These are phyloP conservation scores for Ogataea trehalophila DNA, from an alignment of 805 yeast species.

Conservation along the genomic window DNA sequence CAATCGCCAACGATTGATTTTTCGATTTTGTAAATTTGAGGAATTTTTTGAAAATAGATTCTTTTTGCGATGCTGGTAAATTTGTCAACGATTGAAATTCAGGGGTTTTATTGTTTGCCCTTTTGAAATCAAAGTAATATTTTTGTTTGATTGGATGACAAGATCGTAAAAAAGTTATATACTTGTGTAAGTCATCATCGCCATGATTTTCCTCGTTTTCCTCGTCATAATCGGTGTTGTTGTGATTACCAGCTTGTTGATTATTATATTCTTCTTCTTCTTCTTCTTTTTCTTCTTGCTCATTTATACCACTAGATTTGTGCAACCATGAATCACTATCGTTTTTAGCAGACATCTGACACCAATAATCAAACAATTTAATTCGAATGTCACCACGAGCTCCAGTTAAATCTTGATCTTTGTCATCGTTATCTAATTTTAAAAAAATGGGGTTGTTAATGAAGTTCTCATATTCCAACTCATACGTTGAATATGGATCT, in stretches of 20 bases:
- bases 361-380: constrained; percentile 22
- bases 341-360: constrained; percentile 1
- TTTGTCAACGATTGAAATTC: constrained; percentile 9
- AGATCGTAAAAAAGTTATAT: constrained; percentile 6
- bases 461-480: constrained; percentile 18
- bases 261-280: neutral
- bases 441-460: constrained; percentile 20
- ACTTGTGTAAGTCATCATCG: constrained; percentile 4
- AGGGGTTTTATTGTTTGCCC: constrained; percentile 13
- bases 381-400: constrained; percentile 6
- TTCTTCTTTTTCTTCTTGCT: neutral
- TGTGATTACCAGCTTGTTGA: neutral
- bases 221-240: neutral
- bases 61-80: constrained; percentile 11
- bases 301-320: neutral
- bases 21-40: constrained; percentile 3
- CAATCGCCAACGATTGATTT: neutral
- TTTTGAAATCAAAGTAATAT: constrained; percentile 27
- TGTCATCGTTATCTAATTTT: constrained; percentile 13
- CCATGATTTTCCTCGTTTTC: constrained; percentile 3
- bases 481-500: constrained; percentile 22
- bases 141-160: constrained; percentile 9
- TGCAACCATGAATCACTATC: neutral
- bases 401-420: neutral
- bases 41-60: constrained; percentile 12